Percentiles rank a stretch among this genome's conserved stretches.
Evolutionary conservation across 495 filamentous ascomycete genomes (phyloP).

Genomic region (Jackrogersella minutella): DNA sequence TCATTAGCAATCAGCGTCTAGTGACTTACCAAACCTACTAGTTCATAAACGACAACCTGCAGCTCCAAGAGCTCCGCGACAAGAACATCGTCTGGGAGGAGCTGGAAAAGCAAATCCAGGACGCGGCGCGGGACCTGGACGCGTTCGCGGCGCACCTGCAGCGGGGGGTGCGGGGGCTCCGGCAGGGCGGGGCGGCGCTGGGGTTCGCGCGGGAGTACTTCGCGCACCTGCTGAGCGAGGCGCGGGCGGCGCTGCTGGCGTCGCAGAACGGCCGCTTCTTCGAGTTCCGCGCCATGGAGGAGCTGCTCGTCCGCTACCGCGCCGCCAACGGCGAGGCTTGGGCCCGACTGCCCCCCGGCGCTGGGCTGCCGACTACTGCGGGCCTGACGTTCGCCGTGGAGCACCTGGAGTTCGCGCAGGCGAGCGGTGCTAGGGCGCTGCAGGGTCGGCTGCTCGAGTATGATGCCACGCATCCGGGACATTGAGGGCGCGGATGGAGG

Average conservation of each 20-base stretch:
- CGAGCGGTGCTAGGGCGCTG: not conserved
- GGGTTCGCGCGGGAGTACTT: not conserved
- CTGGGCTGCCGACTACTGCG: not conserved
- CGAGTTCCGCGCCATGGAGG: conserved; percentile 34
- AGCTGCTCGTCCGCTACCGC: conserved; percentile 25
- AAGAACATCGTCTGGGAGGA: conserved; percentile 19
- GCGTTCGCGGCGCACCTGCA: not conserved
- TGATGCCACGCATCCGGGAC: too few relatives aligned
- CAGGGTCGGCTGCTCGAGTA: not conserved
- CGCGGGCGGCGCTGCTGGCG: not conserved
- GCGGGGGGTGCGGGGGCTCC: not conserved
- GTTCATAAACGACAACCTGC: conserved; percentile 33
- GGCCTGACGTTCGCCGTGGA: conserved; percentile 6
- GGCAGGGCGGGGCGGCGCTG: not conserved
- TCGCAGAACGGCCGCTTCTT: conserved; percentile 34
- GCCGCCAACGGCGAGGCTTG: not conserved
- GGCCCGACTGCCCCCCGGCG: not conserved
- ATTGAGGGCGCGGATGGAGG: not conserved
- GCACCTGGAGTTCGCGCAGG: not conserved
- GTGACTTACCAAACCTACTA: not conserved
- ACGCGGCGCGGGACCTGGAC: not conserved
- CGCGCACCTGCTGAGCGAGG: not conserved
- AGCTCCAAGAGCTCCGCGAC: conserved; percentile 22
- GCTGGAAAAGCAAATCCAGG: not conserved
- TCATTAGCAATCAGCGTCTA: not conserved